Evolutionary conservation across 331 rosid species (phyloP).

Genomic region (Ulmus americana): DNA sequence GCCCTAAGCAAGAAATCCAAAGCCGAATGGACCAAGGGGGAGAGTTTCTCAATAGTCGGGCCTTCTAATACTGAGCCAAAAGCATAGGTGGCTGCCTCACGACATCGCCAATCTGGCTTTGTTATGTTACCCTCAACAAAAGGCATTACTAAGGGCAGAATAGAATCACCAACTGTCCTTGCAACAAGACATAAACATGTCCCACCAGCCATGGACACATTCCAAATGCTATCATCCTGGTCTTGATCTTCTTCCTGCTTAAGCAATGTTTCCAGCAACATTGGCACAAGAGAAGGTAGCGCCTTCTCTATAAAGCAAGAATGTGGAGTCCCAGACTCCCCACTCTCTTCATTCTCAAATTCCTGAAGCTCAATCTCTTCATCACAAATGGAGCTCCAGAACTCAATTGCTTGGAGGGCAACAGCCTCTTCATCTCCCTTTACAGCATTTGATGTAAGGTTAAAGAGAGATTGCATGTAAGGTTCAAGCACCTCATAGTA

Average conservation of each 20-base stretch:
- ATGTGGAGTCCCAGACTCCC: conserved; percentile 30
- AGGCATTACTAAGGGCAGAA: conserved; percentile 43
- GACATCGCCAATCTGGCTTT: conserved; percentile 39
- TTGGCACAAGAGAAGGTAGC: conserved; percentile 31
- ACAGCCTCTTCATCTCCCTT: conserved; percentile 40
- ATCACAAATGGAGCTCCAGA: conserved; percentile 48
- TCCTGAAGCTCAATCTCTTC: conserved; percentile 40
- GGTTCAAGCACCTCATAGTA: conserved; percentile 39
- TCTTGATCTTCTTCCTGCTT: conserved; percentile 48
- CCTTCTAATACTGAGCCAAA: conserved; percentile 46
- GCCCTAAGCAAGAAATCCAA: conserved; percentile 33
- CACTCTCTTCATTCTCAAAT: conserved; percentile 27
- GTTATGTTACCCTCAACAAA: conserved; percentile 37
- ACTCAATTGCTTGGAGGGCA: conserved; percentile 45
- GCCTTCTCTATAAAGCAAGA: conserved; percentile 37
- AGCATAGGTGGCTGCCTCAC: conserved; percentile 41
- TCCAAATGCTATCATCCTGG: conserved; percentile 42
- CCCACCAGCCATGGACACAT: conserved; percentile 46
- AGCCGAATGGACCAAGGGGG: conserved; percentile 32
- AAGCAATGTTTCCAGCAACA: conserved; percentile 39
- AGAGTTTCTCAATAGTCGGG: conserved; percentile 31
- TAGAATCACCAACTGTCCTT: conserved; percentile 36
- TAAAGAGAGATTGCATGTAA: conserved; percentile 40
- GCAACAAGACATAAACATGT: conserved; percentile 43
- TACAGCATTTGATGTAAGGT: conserved; percentile 44